These are phyloP conservation scores for Atkinsonella texensis DNA, from an alignment of 2,329 filamentous ascomycete species.

Conservation along the genomic window DNA sequence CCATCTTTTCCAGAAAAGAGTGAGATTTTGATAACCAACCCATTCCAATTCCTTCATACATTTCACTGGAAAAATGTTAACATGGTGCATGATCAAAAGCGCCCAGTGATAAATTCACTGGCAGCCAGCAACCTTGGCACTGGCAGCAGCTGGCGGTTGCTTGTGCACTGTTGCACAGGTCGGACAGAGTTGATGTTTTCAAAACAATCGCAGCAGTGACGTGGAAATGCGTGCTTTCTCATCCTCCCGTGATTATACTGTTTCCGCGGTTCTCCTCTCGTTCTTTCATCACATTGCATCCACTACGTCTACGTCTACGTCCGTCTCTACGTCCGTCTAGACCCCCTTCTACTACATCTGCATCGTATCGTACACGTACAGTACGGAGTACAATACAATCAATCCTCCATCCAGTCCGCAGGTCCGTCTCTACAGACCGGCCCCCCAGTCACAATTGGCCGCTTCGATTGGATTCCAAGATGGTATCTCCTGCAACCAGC, in stretches of 20 bases:
- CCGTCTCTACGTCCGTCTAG: no score
- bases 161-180: constrained; percentile 1
- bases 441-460: background rate
- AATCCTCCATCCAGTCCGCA: background rate
- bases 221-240: background rate
- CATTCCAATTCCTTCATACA: no score
- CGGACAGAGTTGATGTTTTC: background rate
- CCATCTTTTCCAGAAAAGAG: no score
- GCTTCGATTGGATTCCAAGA: background rate
- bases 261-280: background rate
- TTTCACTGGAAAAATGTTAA: no score
- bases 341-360: background rate
- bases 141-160: constrained; percentile 1
- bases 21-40: no score
- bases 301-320: background rate
- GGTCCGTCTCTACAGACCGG: background rate
- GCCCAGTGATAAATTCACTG: background rate
- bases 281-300: background rate
- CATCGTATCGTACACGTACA: background rate
- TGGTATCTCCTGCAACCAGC: constrained; percentile 8
- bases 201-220: background rate
- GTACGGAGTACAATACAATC: no score
- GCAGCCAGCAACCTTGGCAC: background rate
- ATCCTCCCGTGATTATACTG: background rate
- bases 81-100: no score